phyloP scores from a whole-genome alignment of 768 basidiomycete species.

The Pholiota molesta region DNA sequence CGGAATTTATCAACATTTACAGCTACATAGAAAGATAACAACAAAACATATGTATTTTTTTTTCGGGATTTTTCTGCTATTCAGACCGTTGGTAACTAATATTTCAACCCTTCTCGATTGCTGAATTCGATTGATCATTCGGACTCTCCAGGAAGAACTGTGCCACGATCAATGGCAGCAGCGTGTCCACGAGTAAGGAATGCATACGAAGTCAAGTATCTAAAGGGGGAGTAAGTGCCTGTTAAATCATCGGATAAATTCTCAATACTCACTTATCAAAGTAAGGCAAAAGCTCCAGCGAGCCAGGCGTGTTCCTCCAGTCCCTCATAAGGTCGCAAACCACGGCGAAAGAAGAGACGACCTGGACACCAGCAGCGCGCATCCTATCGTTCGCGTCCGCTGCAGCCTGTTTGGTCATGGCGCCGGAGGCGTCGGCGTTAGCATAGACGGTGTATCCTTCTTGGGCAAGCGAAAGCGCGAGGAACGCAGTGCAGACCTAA shows the following conservation, averaged over 20 bases:
- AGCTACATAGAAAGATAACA: background rate
- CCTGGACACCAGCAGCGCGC: conserved; percentile 48
- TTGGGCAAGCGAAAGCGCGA: conserved; percentile 46
- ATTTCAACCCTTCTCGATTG: background rate
- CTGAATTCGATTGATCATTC: conserved; percentile 11
- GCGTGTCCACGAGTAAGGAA: conserved; percentile 31
- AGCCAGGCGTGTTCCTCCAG: conserved; percentile 52
- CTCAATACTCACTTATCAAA: conserved; percentile 42
- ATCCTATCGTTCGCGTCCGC: conserved; percentile 50
- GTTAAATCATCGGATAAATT: background rate
- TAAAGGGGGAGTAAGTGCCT: conserved; percentile 5
- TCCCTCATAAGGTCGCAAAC: conserved; percentile 51
- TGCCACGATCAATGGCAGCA: conserved; percentile 26
- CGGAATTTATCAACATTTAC: too few relatives aligned
- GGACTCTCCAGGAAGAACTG: conserved; percentile 24
- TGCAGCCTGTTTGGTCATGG: conserved; percentile 40
- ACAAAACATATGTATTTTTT: too few relatives aligned
- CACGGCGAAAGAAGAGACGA: conserved; percentile 48
- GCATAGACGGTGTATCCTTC: conserved; percentile 53
- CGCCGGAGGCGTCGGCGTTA: conserved; percentile 50
- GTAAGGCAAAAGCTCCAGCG: conserved; percentile 43
- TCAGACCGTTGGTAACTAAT: too few relatives aligned
- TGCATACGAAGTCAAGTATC: conserved; percentile 29
- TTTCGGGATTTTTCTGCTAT: too few relatives aligned
- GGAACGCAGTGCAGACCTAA: conserved; percentile 52